Base-by-base conservation (phyloP, 2,329 filamentous ascomycete species). In the Amesomyces nigricolor region DNA sequence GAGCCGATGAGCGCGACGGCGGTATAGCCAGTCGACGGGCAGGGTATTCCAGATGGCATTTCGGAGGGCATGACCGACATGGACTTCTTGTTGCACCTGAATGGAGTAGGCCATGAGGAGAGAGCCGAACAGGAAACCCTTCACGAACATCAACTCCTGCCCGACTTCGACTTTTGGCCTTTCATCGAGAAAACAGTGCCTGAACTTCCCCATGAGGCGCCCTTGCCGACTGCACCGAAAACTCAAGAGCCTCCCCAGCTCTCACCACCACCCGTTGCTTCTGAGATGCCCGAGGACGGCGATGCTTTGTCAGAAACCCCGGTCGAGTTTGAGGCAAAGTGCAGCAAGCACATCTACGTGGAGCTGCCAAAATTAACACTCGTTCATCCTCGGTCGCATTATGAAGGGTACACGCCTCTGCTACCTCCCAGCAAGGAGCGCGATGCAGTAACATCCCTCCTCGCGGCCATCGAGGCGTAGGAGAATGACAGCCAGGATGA, bases 391-490 rank as follows among this genome's bases (percentile, higher is more conserved):
- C 62, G 61, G 16, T 71, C 71, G 0, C 16, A 54, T 3, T 69
- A 67, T 38, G 54, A 63, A 10, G 65, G 65, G 0, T 68, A 65
- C 40, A 51, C 55, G 1, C 65, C 65, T 0, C 66, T 66, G 2
- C 59, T 62, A 1, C 55, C 63, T 0, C 52, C 47, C 14, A 56
- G 47, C 11, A 54, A 48, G n/a, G 74, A 77, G 58, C 29, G 39
- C 5, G 39, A 60, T 2, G 73, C 70, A 0, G 46, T 77, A 8
- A 47, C 65, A 10, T 48, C 55, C 4, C 62, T 74, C 14, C 58
- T 72, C 13, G 48, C 64, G 5, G 19, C 51, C n/a, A 51, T 58
- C 44, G 54, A 61, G 14, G 38, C 50, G 6, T 56, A 61, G 5
- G 52, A 59, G 4, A 54, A 65, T 17, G 37, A 57, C 1, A 19